A percentile compares a stretch with the other conserved stretches of the same genome.
phyloP scores from a whole-genome alignment of 768 basidiomycete species.

The Sistotremastrum suecicum region DNA sequence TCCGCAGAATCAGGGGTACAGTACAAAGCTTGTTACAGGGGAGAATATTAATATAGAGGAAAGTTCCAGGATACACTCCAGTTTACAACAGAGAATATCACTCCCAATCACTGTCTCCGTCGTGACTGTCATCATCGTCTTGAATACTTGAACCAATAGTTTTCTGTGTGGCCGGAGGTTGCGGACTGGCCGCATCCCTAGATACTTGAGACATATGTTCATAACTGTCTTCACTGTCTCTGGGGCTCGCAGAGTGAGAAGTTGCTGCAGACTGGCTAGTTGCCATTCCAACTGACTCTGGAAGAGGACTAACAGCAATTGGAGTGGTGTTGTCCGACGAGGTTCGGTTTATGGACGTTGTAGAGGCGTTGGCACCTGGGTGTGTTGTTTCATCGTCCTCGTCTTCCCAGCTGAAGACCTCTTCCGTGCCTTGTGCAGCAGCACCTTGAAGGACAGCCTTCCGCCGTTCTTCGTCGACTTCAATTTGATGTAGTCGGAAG shows the following conservation, averaged over 20 bases:
- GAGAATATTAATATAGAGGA: slow-evolving; percentile 7
- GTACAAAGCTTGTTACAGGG: background rate
- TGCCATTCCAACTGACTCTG: slow-evolving; percentile 9
- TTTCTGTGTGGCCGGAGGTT: slow-evolving; percentile 13
- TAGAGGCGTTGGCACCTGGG: background rate
- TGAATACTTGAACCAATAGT: slow-evolving; percentile 3
- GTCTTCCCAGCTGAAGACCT: slow-evolving; percentile 89
- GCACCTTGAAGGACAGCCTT: slow-evolving; percentile 63
- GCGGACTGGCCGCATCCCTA: slow-evolving; percentile 10
- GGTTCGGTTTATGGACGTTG: slow-evolving; percentile 5
- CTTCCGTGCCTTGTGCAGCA: slow-evolving; percentile 56
- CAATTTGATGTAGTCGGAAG: slow-evolving; percentile 75
- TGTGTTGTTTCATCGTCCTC: slow-evolving; percentile 55
- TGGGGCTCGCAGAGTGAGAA: slow-evolving; percentile 28
- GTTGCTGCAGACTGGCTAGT: slow-evolving; percentile 14
- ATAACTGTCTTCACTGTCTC: slow-evolving; percentile 53
- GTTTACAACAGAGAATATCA: slow-evolving; percentile 14
- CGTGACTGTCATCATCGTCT: slow-evolving; percentile 24
- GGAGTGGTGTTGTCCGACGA: slow-evolving; percentile 10
- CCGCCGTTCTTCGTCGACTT: slow-evolving; percentile 62
- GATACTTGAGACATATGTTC: slow-evolving; percentile 38
- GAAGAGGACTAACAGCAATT: slow-evolving; percentile 14
- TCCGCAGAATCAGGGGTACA: too few relatives aligned
- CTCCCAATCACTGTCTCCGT: slow-evolving; percentile 55
- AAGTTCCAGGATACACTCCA: too few relatives aligned